phyloP scores from a whole-genome alignment of 192 early-diverging fungal genomes.

The Umbelopsis ramanniana region DNA sequence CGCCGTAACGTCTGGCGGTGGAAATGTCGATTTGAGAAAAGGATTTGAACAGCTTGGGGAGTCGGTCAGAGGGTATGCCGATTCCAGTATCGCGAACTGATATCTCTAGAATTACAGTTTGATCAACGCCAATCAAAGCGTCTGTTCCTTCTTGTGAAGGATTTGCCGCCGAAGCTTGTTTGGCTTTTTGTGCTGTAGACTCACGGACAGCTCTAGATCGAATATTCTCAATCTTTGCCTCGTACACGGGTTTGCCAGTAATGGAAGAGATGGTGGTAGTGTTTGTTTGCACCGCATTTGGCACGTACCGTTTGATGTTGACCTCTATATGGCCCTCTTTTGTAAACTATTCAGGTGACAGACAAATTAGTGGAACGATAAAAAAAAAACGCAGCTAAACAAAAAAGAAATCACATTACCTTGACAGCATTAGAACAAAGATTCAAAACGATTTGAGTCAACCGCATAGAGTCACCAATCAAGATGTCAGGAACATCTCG shows the following conservation, averaged over 20 bases:
- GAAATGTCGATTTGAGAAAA: constrained; percentile 71
- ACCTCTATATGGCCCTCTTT: constrained; percentile 40
- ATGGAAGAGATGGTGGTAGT: constrained; percentile 3
- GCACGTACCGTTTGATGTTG: constrained; percentile 34
- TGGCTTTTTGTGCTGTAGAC: not conserved
- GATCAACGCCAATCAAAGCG: not conserved
- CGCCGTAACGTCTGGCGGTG: constrained; percentile 58
- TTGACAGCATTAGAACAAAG: constrained; percentile 61
- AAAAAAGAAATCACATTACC: too few species aligned
- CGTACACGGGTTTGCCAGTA: constrained; percentile 40
- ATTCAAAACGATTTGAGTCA: constrained; percentile 57
- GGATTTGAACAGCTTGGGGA: constrained; percentile 62
- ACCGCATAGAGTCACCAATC: constrained; percentile 55
- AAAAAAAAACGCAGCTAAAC: too few species aligned
- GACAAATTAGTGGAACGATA: not conserved
- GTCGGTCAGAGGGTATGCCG: constrained; percentile 58
- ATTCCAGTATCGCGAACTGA: constrained; percentile 67
- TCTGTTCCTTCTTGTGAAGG: constrained; percentile 18
- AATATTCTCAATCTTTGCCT: constrained; percentile 41
- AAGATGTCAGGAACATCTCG: constrained; percentile 53
- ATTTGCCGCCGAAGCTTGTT: constrained; percentile 27
- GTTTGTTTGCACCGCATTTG: constrained; percentile 27
- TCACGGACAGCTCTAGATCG: constrained; percentile 31
- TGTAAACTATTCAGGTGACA: constrained; percentile 33
- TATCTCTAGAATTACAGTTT: constrained; percentile 38